Evolutionary conservation across 257 asterid species (phyloP).

Genomic region (Nicotiana tabacum): DNA sequence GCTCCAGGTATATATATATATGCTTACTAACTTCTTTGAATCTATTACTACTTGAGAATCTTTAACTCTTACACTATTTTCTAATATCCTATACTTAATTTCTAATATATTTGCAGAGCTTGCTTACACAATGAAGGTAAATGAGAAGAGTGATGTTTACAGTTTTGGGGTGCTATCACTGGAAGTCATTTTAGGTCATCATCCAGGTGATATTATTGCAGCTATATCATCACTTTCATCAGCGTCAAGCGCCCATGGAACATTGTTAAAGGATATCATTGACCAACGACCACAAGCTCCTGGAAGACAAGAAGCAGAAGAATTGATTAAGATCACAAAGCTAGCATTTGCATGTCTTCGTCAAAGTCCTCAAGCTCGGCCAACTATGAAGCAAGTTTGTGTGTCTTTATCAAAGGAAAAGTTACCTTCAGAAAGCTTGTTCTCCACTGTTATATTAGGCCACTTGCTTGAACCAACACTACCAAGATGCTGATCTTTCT

Average conservation of each 20-base stretch:
- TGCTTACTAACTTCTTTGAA: neutral
- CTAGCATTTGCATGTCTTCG: slow-evolving; percentile 19
- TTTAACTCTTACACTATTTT: neutral
- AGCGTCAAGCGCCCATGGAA: neutral
- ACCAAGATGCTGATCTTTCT: neutral
- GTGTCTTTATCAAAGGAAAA: slow-evolving; percentile 17
- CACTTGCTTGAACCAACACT: slow-evolving; percentile 9
- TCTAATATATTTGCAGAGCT: slow-evolving; percentile 14
- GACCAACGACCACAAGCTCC: slow-evolving; percentile 25
- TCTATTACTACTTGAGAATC: neutral
- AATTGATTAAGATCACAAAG: slow-evolving; percentile 15
- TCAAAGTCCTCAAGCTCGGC: slow-evolving; percentile 23
- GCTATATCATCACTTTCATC: neutral
- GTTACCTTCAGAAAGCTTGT: neutral
- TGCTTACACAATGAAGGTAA: slow-evolving; percentile 30
- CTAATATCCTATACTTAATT: neutral
- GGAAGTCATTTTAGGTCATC: slow-evolving; percentile 34
- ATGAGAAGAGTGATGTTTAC: slow-evolving; percentile 30
- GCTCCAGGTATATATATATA: slow-evolving; percentile 27
- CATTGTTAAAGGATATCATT: slow-evolving; percentile 13
- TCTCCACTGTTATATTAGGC: slow-evolving; percentile 8
- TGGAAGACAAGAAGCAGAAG: slow-evolving; percentile 10
- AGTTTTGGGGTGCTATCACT: slow-evolving; percentile 30
- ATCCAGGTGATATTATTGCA: slow-evolving; percentile 26
- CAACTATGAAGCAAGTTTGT: slow-evolving; percentile 24